These are phyloP conservation scores for Cryptococcus sp. DNA, from an alignment of 1,284 basidiomycete genomes.

Conservation along the genomic window DNA sequence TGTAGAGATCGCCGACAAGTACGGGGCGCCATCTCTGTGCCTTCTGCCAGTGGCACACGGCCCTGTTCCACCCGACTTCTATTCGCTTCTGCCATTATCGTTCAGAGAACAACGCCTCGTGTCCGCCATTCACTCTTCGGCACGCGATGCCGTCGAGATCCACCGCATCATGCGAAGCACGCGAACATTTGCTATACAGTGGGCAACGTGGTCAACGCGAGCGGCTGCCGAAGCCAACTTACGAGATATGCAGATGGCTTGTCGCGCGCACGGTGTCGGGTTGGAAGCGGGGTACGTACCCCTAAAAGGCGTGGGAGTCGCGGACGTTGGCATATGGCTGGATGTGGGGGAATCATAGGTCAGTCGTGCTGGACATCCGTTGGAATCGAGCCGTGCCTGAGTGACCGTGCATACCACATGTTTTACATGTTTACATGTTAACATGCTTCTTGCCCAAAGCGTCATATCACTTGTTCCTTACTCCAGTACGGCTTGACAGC, in stretches of 20 bases:
- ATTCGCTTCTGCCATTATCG: slow-evolving; percentile 2
- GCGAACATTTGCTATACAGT: slow-evolving; percentile 10
- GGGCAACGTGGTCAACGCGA: slow-evolving; percentile 12
- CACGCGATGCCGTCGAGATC: slow-evolving; percentile 11
- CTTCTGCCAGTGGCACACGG: slow-evolving; percentile 21
- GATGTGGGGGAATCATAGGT: slow-evolving; percentile 1
- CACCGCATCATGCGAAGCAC: slow-evolving; percentile 5
- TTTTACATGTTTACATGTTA: too few relatives aligned
- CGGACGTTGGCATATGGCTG: not conserved
- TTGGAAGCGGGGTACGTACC: not conserved
- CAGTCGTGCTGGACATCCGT: too few relatives aligned
- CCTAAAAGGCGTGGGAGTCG: not conserved
- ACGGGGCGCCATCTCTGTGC: slow-evolving; percentile 20
- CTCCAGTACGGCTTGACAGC: too few relatives aligned
- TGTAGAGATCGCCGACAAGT: slow-evolving; percentile 14
- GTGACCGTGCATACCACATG: too few relatives aligned
- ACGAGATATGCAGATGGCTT: slow-evolving; percentile 3
- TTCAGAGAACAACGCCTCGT: slow-evolving; percentile 2
- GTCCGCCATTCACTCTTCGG: slow-evolving; percentile 13
- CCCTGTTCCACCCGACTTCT: slow-evolving; percentile 17
- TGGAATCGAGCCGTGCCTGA: too few relatives aligned
- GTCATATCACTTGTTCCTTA: too few relatives aligned
- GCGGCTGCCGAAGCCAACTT: not conserved
- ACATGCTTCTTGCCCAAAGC: too few relatives aligned
- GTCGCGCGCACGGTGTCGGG: not conserved